Conservation (phyloP, 805 yeast species). For the Saccharomyces kudriavzevii region DNA sequence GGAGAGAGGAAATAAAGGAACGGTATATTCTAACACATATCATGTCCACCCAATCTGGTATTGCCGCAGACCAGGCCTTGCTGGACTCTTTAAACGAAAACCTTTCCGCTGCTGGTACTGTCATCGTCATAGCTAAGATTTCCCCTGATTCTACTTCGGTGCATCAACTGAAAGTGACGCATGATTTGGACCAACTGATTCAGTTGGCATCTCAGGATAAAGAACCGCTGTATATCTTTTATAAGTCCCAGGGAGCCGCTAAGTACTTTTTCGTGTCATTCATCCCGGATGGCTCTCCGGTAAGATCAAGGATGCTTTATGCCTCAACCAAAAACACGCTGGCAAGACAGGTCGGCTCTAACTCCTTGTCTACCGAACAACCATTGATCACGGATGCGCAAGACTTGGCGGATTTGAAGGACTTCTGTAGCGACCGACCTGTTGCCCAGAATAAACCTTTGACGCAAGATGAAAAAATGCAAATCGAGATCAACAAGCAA, state of each 20-base stretch:
- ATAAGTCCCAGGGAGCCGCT: conserved; percentile 24
- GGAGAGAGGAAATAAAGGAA: not conserved
- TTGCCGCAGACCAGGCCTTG: conserved; percentile 29
- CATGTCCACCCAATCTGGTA: conserved; percentile 67
- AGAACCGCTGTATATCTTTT: conserved; percentile 46
- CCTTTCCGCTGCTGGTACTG: conserved; percentile 2
- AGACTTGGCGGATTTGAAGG: conserved; percentile 22
- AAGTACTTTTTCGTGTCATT: conserved; percentile 58
- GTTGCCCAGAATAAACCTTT: conserved; percentile 8
- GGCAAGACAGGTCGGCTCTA: conserved; percentile 62
- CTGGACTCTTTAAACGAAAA: conserved; percentile 12
- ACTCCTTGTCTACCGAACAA: conserved; percentile 28
- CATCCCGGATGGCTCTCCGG: conserved; percentile 81
- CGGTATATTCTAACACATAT: not conserved
- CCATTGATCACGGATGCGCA: conserved; percentile 28
- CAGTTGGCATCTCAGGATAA: conserved; percentile 13
- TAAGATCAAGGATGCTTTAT: conserved; percentile 82
- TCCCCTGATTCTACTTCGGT: conserved; percentile 21
- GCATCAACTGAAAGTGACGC: conserved; percentile 13
- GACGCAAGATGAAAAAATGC: conserved; percentile 24
- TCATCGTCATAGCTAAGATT: conserved; percentile 18
- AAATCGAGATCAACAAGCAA: conserved; percentile 22
- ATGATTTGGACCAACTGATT: not conserved
- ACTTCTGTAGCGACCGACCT: conserved; percentile 8
- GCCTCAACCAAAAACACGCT: conserved; percentile 83